Conservation (phyloP, 805 yeast genomes). For the Ogataea paraovalis region DNA sequence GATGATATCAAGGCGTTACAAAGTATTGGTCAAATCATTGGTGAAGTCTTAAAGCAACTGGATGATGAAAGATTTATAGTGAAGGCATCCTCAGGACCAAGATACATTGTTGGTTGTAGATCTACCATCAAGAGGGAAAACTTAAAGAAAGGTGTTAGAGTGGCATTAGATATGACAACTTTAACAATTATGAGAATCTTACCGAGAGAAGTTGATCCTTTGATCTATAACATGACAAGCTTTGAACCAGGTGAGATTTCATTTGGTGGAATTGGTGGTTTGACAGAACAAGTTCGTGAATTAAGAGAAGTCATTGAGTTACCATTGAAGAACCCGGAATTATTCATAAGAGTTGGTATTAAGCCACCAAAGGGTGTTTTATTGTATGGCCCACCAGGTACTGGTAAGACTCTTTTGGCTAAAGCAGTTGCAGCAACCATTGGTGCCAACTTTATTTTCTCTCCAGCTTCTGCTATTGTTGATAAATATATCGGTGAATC, state of each 20-base stretch:
- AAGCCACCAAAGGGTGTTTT: slow-evolving; percentile 98
- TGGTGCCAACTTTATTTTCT: slow-evolving; percentile 95
- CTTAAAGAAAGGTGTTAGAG: slow-evolving; percentile 91
- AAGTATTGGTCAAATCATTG: slow-evolving; percentile 94
- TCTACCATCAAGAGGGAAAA: slow-evolving; percentile 81
- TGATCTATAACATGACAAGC: slow-evolving; percentile 96
- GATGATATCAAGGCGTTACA: slow-evolving; percentile 96
- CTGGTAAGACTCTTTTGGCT: slow-evolving; percentile 94
- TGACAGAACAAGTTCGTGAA: slow-evolving; percentile 92
- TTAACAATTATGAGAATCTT: slow-evolving; percentile 94
- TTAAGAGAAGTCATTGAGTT: slow-evolving; percentile 95
- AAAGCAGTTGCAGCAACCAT: slow-evolving; percentile 98
- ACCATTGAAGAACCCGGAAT: slow-evolving; percentile 95
- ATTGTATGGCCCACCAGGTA: slow-evolving; percentile 97
- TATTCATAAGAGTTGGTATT: slow-evolving; percentile 92
- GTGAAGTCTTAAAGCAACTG: slow-evolving; percentile 92
- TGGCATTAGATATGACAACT: slow-evolving; percentile 96
- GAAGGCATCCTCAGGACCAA: slow-evolving; percentile 94
- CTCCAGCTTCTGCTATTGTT: slow-evolving; percentile 98
- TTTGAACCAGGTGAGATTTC: slow-evolving; percentile 97
- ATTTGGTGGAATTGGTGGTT: slow-evolving; percentile 93
- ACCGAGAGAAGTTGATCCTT: slow-evolving; percentile 97
- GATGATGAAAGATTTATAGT: slow-evolving; percentile 94
- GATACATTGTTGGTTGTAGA: slow-evolving; percentile 96
- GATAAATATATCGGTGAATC: slow-evolving; percentile 98